These are phyloP conservation scores for Podospora fimiseda DNA, from an alignment of 495 filamentous ascomycete genomes.

Conservation along the genomic window DNA sequence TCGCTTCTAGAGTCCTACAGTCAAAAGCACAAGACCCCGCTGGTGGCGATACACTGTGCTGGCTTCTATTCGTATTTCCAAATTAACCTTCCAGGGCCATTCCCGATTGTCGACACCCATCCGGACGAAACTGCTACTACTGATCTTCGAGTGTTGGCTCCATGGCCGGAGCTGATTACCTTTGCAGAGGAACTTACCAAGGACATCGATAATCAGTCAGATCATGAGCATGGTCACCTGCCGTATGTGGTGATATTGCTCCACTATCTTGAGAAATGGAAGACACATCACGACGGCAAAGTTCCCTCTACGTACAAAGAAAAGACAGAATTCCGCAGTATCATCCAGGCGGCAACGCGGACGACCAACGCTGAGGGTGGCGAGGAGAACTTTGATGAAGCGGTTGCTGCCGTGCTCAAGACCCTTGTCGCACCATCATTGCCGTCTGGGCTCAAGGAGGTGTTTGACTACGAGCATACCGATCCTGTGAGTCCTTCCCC, in stretches of 20 bases:
- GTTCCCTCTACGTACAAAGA: slow-evolving; percentile 72
- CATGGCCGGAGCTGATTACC: slow-evolving; percentile 76
- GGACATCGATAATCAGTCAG: slow-evolving; percentile 60
- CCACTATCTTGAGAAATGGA: slow-evolving; percentile 84
- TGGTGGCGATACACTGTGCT: slow-evolving; percentile 77
- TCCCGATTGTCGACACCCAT: slow-evolving; percentile 95
- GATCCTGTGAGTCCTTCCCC: slow-evolving; percentile 34
- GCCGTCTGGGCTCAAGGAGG: slow-evolving; percentile 61
- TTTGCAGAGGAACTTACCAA: slow-evolving; percentile 57
- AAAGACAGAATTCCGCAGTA: slow-evolving; percentile 71
- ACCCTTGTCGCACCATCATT: slow-evolving; percentile 56
- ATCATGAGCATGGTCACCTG: slow-evolving; percentile 87
- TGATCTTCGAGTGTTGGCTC: slow-evolving; percentile 77
- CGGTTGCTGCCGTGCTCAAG: slow-evolving; percentile 79
- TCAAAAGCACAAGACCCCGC: slow-evolving; percentile 56
- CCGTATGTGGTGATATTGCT: slow-evolving; percentile 82
- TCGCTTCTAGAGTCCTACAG: slow-evolving; percentile 52
- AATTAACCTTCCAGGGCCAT: slow-evolving; percentile 64
- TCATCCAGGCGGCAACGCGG: slow-evolving; percentile 60
- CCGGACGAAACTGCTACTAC: slow-evolving; percentile 79
- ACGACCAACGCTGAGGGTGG: slow-evolving; percentile 75
- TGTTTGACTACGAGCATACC: slow-evolving; percentile 59
- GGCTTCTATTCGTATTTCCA: slow-evolving; percentile 87
- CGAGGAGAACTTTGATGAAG: slow-evolving; percentile 97
- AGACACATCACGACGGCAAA: slow-evolving; percentile 59